Base-by-base conservation (phyloP, 1,284 basidiomycete genomes). In the Sporisorium exsertum region DNA sequence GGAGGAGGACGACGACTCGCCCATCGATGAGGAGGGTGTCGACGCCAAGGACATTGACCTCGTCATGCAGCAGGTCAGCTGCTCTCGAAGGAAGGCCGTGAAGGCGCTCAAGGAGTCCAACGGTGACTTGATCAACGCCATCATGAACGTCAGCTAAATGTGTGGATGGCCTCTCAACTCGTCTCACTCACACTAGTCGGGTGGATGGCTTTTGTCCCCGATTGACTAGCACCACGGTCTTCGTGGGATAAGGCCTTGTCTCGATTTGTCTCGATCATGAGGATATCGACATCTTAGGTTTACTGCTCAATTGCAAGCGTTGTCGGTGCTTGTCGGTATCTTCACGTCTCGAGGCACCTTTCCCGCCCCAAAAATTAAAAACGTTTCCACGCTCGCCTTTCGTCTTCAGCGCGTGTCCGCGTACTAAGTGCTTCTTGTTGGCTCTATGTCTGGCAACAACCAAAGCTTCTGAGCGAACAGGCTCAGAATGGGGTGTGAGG, bases 31-130 rank as follows among this genome's bases (percentile, higher is more conserved):
- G 76, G 76, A 81, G 32, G 86, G 86, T 33, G 78, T 97, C 64
- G 94, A 97, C 79, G 89, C 93, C 62, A 95, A 97, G 87, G 96
- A 99, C 86, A 94, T 82, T 59, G 94, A 97, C 80, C 90, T 97
- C 66, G 94, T 99, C 63, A 94, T 97, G 89, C 89, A 90, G 67
- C 94, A 96, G 88, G 81, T 83, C 45, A 81, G 71, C 40, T 82
- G 81, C 77, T 83, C 83, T 3, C 84, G 84, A 61, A 81, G 81
- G 64, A 85, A 84, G 71, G 84, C 84, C 42, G 81, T 85, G 72
- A 83, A 84, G 78, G 83, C 84, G n/a, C 77, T 85, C 62, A 84
- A 81, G 77, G 82, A 82, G 66, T 78, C 70, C 78, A 77, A 84
- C 63, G 84, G 84, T 51, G 84, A 85, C 67, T 73, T 82, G 47